Base-by-base conservation (phyloP, 495 filamentous ascomycete species). In the Pyrenula massariospora region DNA sequence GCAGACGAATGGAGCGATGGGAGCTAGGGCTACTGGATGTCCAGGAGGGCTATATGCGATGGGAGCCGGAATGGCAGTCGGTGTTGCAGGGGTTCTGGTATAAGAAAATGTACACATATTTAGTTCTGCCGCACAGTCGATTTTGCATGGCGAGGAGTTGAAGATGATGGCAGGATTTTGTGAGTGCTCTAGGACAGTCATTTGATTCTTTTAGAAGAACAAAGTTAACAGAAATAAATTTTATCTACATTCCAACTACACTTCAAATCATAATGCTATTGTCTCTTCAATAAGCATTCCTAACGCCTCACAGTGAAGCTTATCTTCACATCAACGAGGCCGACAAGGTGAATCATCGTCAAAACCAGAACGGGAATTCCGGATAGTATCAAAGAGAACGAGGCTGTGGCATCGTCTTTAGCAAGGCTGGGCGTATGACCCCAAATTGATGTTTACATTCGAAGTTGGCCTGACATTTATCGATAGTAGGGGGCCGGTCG, bases 1-100 rank as follows among this genome's bases (percentile, higher is more conserved):
- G 1, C 59, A 51, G 3, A 59, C 59, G 12, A 74, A 68, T 54
- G 59, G 62, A 19, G 73, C 66, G 36, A 47, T 57, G 12, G 53
- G 56, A 11, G 59, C 60, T 3, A 67, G 58, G 57, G 63, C 22
- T 55, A 71, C 47, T 70, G 68, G 62, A 60, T 77, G 1, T 64
- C 70, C 48, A n/a, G 73, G 73, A 52, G 55, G 75, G 12, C 57
- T 70, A n/a, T 61, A 77, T 48, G 74, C 72, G 8, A 24, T 75
- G 53, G 61, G 64, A 36, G 65, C 75, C 53, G 76, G 71, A 8
- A 60, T 75, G 58, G 71, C 72, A 10, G 74, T 71, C 25, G 63
- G 63, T 25, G 21, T 62, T n/a, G 62, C 60, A 1, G 62, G 60
- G 36, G 50, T 19, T 52, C 20, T 21, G n/a, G n/a, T 52, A 42